These are phyloP conservation scores for Trypanosoma vivax DNA, from an alignment of 208 protist species.

Conservation along the genomic window DNA sequence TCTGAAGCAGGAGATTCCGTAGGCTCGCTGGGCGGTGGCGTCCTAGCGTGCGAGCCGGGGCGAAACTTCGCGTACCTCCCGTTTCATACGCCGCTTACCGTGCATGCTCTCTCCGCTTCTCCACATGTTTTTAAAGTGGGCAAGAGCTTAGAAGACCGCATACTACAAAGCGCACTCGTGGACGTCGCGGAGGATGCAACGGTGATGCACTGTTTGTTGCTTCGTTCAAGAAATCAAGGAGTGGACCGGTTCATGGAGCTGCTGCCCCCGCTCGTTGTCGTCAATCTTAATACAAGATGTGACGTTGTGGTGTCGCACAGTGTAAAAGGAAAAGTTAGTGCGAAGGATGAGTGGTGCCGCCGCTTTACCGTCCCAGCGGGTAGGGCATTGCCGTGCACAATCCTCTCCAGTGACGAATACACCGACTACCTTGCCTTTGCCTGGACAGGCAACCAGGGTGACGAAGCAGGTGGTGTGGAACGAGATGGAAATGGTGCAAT, in stretches of 20 bases:
- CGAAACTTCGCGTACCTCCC: constrained; percentile 25
- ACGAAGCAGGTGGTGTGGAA: neutral
- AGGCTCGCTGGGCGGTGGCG: constrained; percentile 13
- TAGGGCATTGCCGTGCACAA: constrained; percentile 5
- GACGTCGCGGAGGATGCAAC: neutral
- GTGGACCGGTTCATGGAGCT: constrained; percentile 7
- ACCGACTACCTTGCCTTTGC: constrained; percentile 37
- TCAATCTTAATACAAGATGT: constrained; percentile 8
- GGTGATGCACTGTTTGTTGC: constrained; percentile 11
- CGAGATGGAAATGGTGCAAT: too few relatives aligned
- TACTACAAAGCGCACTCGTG: neutral
- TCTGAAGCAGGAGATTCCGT: constrained; percentile 18
- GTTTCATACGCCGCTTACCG: constrained; percentile 5
- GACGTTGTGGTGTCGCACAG: constrained; percentile 11
- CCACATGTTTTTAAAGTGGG: constrained; percentile 15
- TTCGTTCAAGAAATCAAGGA: constrained; percentile 3
- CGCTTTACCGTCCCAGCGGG: constrained; percentile 4
- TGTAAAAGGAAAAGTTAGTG: neutral
- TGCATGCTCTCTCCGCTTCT: neutral
- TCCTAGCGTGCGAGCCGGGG: constrained; percentile 3
- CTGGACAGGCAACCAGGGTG: constrained; percentile 2
- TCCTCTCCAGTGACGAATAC: constrained; percentile 31
- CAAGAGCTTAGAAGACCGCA: constrained; percentile 5
- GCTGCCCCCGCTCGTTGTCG: constrained; percentile 9
- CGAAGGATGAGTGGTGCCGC: constrained; percentile 1